phyloP scores from a whole-genome alignment of 176 grass and related monocot species.

The Calamus simplicifolius region DNA sequence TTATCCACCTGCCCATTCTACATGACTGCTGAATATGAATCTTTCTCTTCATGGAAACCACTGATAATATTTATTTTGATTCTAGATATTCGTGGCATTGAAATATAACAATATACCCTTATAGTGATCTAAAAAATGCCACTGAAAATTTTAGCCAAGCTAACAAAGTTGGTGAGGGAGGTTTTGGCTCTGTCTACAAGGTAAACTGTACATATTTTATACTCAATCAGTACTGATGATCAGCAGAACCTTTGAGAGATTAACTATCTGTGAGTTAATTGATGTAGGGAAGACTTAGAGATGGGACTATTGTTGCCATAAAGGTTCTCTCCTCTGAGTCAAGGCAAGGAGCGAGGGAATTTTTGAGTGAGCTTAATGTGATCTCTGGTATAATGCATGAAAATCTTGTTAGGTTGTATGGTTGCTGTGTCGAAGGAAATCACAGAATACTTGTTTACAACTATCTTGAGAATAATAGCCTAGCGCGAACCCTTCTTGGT shows the following conservation, averaged over 20 bases:
- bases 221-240: not conserved
- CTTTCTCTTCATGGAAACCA: too few relatives aligned
- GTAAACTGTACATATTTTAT: not conserved
- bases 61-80: too few relatives aligned
- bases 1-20: too few relatives aligned
- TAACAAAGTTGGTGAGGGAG: constrained; percentile 23
- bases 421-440: constrained; percentile 65
- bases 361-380: constrained; percentile 67
- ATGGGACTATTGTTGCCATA: constrained; percentile 51
- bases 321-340: constrained; percentile 74
- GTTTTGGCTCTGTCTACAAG: constrained; percentile 24
- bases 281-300: constrained; percentile 50
- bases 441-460: constrained; percentile 74
- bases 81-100: constrained; percentile 6
- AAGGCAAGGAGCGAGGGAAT: constrained; percentile 62
- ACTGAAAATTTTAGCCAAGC: constrained; percentile 2
- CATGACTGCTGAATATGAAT: too few relatives aligned
- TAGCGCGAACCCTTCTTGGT: constrained; percentile 82
- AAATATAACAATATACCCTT: constrained; percentile 4
- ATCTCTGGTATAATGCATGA: constrained; percentile 78
- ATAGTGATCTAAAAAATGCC: constrained; percentile 4
- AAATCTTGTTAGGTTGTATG: constrained; percentile 63
- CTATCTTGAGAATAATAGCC: constrained; percentile 87
- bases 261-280: not conserved
- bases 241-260: not conserved